These are phyloP conservation scores for Phaffia tasmanica DNA, from an alignment of 768 basidiomycete genomes.

Conservation along the genomic window DNA sequence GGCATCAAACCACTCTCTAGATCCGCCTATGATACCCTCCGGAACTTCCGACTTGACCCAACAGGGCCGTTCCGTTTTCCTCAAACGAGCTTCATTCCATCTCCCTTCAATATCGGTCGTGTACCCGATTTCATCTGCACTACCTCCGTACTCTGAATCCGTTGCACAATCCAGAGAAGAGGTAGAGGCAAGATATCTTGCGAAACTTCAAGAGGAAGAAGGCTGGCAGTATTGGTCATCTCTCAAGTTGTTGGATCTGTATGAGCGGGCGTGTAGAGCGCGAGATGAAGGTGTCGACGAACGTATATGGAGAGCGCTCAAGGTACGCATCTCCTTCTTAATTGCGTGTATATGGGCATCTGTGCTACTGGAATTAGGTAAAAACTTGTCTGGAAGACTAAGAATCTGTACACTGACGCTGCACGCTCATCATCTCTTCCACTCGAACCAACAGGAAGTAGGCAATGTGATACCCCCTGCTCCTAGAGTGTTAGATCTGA, in stretches of 20 bases:
- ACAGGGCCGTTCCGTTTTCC: constrained; percentile 42
- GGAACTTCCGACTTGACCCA: not conserved
- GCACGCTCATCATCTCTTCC: constrained; percentile 18
- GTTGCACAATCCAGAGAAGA: constrained; percentile 5
- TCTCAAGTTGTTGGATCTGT: constrained; percentile 73
- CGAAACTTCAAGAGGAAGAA: constrained; percentile 62
- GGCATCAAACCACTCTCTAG: not conserved
- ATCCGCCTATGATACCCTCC: not conserved
- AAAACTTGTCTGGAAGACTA: not conserved
- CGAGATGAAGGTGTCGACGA: constrained; percentile 37
- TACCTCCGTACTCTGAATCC: constrained; percentile 64
- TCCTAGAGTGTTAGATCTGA: constrained; percentile 69
- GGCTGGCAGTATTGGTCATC: constrained; percentile 69
- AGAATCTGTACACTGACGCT: not conserved
- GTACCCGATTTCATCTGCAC: constrained; percentile 76
- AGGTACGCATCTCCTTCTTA: constrained; percentile 29
- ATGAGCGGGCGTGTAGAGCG: constrained; percentile 43
- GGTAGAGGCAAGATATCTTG: constrained; percentile 39
- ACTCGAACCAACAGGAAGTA: constrained; percentile 10
- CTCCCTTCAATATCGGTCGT: constrained; percentile 72
- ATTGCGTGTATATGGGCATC: not conserved
- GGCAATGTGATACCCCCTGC: constrained; percentile 38
- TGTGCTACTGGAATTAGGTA: not conserved
- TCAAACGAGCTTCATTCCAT: constrained; percentile 85
- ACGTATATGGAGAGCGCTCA: constrained; percentile 29